These are phyloP conservation scores for Aspergillus luchuensis DNA, from an alignment of 2,329 filamentous ascomycete species.

Conservation along the genomic window DNA sequence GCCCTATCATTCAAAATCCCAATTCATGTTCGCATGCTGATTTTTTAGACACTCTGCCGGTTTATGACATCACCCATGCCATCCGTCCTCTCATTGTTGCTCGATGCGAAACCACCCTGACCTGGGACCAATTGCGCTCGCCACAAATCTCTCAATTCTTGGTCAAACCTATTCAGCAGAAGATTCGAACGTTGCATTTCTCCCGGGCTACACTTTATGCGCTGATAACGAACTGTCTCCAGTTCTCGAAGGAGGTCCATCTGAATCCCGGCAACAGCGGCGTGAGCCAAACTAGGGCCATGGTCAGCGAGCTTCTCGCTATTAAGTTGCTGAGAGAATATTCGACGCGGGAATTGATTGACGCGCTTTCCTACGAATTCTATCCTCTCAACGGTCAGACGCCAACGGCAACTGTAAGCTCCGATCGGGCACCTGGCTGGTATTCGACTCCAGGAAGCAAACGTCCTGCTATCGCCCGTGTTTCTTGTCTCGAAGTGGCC, in stretches of 20 bases:
- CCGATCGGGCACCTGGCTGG: slow-evolving; percentile 40
- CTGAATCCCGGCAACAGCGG: slow-evolving; percentile 81
- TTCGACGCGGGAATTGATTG: slow-evolving; percentile 83
- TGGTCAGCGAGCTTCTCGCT: slow-evolving; percentile 87
- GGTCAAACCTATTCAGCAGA: slow-evolving; percentile 90
- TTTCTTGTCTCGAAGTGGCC: slow-evolving; percentile 88
- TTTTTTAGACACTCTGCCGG: slow-evolving; percentile 72
- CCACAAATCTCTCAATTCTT: slow-evolving; percentile 95
- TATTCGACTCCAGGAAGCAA: slow-evolving; percentile 43
- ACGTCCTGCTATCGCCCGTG: slow-evolving; percentile 66
- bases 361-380: slow-evolving; percentile 93
- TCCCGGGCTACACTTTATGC: slow-evolving; percentile 85
- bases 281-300: slow-evolving; percentile 77
- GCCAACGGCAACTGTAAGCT: slow-evolving; percentile 43
- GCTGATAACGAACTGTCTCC: slow-evolving; percentile 88
- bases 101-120: slow-evolving; percentile 85
- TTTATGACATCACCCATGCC: slow-evolving; percentile 87
- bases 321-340: slow-evolving; percentile 90
- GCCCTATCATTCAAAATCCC: background rate
- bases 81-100: slow-evolving; percentile 82
- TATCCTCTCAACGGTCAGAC: slow-evolving; percentile 83
- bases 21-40: background rate
- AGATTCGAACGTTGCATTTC: slow-evolving; percentile 80
- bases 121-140: slow-evolving; percentile 94
- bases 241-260: slow-evolving; percentile 86